Evolutionary conservation across 768 basidiomycete species (phyloP), one percentile per base, ranked within the genome.

Genomic region (Chalciporus pseudorubinellus): DNA sequence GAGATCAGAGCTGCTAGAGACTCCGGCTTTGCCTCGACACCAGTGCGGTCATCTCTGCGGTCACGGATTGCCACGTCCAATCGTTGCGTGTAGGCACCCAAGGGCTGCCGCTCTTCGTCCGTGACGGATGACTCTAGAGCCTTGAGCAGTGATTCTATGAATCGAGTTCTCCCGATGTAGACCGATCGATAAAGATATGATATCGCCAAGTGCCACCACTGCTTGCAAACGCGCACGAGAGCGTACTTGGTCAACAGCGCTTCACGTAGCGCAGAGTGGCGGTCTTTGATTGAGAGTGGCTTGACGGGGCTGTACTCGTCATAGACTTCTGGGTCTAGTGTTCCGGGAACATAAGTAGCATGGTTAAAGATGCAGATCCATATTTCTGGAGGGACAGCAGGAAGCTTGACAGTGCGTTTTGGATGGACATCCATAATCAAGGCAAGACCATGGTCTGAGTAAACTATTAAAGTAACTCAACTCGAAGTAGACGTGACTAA

Each of bases 171-270:
- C 2, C 61, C 53, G 3, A 68, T 51, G 28, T 58, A 62, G 1
- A 68, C 48, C 12, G 67, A 61, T 31, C 42, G 44, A 36, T 69
- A 65, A 33, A 68, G 65, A 36, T 38, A 51, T 3, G 56, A 58
- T 12, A 48, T 36, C 20, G 67, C 61, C 26, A 69, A 45, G 39
- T 62, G 51, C 56, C 58, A 64, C 66, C 66, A 68, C 45, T 51
- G 59, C 42, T 43, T 67, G 53, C 63, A 69, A 33, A 68, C 67
- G 7, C 61, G 59, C 2, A 69, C 67, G 21, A 68, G 53, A 33
- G 55, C 47, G 8, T 59, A 57, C 28, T 64, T 63, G 19, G 65
- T 69, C 40, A 67, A 4, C 22, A 69, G 56, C 6, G 63, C 51
- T 5, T 43, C 41, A 24, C 65, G 48, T 3, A 64, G 41, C 22